Percentiles rank a stretch among this genome's conserved stretches.
Conservation (phyloP, 78 protist species). For the Ministeria vibrans region DNA sequence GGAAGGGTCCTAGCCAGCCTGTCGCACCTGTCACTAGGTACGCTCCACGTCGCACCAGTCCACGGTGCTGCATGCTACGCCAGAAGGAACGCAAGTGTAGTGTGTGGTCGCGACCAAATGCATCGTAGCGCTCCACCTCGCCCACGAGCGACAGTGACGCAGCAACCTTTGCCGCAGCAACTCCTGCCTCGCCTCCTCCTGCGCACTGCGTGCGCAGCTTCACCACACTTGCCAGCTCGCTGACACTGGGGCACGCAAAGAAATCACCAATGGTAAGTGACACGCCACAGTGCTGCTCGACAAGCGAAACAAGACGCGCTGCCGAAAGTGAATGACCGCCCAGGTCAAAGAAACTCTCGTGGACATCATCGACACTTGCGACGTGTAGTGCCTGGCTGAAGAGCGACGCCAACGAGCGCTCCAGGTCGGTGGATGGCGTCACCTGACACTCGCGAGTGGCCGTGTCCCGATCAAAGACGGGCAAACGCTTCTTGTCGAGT, state of each 20-base stretch:
- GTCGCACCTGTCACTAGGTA: conserved; percentile 4
- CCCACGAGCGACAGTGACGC: neutral
- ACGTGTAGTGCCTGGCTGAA: neutral
- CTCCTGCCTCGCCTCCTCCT: too few species aligned
- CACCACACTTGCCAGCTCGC: neutral
- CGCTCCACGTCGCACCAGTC: neutral
- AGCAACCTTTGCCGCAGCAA: neutral
- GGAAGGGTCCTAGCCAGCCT: conserved; percentile 9
- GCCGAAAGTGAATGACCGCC: conserved; percentile 3
- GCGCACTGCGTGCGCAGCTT: neutral
- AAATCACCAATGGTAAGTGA: neutral
- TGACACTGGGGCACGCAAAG: neutral
- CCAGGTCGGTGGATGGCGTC: neutral
- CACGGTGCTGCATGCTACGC: neutral
- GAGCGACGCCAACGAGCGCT: neutral
- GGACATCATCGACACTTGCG: neutral
- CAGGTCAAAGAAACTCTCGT: neutral
- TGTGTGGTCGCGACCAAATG: neutral
- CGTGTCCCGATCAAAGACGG: neutral
- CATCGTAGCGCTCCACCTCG: neutral
- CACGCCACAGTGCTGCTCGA: neutral
- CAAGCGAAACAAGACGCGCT: neutral
- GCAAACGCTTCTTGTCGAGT: conserved; percentile 11
- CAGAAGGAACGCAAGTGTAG: neutral
- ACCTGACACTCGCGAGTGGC: neutral